Base-by-base conservation (phyloP, 1,284 basidiomycete species). In the Cystobasidium pallidum region DNA sequence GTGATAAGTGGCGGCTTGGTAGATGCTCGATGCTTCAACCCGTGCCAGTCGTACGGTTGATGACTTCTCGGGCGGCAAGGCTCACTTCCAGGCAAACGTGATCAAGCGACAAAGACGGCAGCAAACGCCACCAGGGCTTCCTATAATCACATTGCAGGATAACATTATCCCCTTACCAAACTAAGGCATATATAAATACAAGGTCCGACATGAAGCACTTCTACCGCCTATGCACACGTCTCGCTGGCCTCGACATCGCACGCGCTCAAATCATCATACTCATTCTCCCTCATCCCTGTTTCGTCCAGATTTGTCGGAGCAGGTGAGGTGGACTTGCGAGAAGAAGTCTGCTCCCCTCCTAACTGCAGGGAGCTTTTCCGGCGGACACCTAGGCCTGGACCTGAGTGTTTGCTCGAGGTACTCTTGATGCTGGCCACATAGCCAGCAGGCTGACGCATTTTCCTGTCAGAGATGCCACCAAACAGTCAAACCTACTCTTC, bases 361-460 rank as follows among this genome's bases (percentile, higher is more conserved):
- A 66, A 34, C 34, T 32, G 19, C 2, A 71, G 68, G 26, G 57
- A 62, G 49, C 68, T 71, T 49, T 71, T 71, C 26, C 68, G 47
- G 2, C 68, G 45, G 2, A 64, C 49, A 17, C 68, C 68, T 3
- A 54, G 26, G 1, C 28, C 41, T 26, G 47, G 59, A 15, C 32
- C 47, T 10, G 47, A 36, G n/a, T 59, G 59, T 49, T 41, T 71
- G 32, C 58, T 39, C 17, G 59, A 26, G 6, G 51, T 59, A 21
- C 54, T 67, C 65, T 72, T 70, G 49, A 74, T 78, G 28, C 70
- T 73, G 21, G 78, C 75, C 0, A 76, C 74, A 58, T 78, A 78
- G 47, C 74, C 78, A 49, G 64, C 76, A 0, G 77, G 77, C 30
- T 76, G 74, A 0, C 78, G 75, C 78, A 78, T 78, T 59, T 78